A percentile compares a stretch with the other conserved stretches of the same genome.
These are phyloP conservation scores for Diplocarpon rosae DNA, from an alignment of 2,329 filamentous ascomycete species.

Conservation along the genomic window DNA sequence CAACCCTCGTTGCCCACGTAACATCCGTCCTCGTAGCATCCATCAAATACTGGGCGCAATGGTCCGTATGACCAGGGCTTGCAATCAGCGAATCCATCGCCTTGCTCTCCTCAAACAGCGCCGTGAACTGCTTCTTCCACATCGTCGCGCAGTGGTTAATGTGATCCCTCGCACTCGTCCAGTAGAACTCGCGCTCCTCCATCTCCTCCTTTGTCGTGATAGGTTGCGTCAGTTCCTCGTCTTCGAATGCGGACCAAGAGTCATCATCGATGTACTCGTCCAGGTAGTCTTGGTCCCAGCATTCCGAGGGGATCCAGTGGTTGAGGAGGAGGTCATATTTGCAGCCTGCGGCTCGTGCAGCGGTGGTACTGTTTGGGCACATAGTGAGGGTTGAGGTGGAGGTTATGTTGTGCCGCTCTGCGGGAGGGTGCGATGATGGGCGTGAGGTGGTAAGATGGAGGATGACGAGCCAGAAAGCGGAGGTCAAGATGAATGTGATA, in stretches of 20 bases:
- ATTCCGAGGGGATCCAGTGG: slow-evolving; percentile 7
- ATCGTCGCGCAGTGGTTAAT: slow-evolving; percentile 32
- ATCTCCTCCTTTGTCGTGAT: slow-evolving; percentile 6
- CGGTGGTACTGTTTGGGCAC: slow-evolving; percentile 3
- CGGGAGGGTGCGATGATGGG: neutral
- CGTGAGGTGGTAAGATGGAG: no score
- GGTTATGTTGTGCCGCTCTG: slow-evolving; percentile 6
- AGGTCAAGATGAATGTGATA: no score
- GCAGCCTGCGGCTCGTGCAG: slow-evolving; percentile 4
- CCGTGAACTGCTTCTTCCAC: slow-evolving; percentile 31
- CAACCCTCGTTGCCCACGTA: slow-evolving; percentile 4
- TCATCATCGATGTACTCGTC: slow-evolving; percentile 9
- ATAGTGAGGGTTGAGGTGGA: slow-evolving; percentile 1
- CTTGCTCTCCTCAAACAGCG: slow-evolving; percentile 26
- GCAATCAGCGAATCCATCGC: slow-evolving; percentile 5
- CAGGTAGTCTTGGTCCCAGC: slow-evolving; percentile 5
- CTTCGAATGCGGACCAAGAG: slow-evolving; percentile 6
- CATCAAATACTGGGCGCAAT: slow-evolving; percentile 8
- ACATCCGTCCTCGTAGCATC: neutral
- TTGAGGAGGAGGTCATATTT: slow-evolving; percentile 9
- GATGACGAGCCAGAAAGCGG: no score
- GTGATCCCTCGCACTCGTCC: slow-evolving; percentile 19
- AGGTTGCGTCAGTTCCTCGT: slow-evolving; percentile 3
- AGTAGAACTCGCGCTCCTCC: slow-evolving; percentile 5
- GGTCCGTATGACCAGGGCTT: slow-evolving; percentile 7